These are phyloP conservation scores for Beauveria medogensis DNA, from an alignment of 2,329 filamentous ascomycete species.

Conservation along the genomic window DNA sequence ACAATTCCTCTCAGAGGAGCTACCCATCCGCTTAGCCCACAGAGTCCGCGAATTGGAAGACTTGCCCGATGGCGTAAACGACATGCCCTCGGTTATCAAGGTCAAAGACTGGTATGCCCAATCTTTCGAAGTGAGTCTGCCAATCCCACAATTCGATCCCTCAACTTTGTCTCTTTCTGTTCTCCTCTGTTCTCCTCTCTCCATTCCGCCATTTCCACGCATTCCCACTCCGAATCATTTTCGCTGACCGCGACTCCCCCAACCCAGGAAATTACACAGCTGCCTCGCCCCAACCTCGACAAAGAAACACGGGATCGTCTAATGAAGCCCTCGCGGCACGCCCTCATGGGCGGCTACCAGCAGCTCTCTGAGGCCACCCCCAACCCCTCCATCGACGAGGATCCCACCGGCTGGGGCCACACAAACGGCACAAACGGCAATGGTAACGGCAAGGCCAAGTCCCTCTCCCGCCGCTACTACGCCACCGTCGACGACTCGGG, in stretches of 20 bases:
- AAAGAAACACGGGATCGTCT: slow-evolving; percentile 71
- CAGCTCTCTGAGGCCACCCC: slow-evolving; percentile 73
- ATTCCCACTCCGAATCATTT: background rate
- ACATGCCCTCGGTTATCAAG: slow-evolving; percentile 93
- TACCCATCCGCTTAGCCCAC: slow-evolving; percentile 92
- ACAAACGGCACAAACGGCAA: slow-evolving; percentile 35
- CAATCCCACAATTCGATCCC: background rate
- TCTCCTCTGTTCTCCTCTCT: background rate
- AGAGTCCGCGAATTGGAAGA: slow-evolving; percentile 89
- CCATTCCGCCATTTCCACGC: no score
- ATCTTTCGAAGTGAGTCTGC: slow-evolving; percentile 78
- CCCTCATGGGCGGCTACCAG: slow-evolving; percentile 49
- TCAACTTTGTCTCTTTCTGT: background rate
- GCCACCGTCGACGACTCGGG: slow-evolving; percentile 79
- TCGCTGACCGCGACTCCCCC: slow-evolving; percentile 9
- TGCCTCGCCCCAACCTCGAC: slow-evolving; percentile 69
- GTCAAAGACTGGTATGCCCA: slow-evolving; percentile 99
- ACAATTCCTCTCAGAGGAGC: slow-evolving; percentile 95
- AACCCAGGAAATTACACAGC: slow-evolving; percentile 76
- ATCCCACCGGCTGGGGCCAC: slow-evolving; percentile 57
- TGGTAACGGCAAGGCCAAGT: slow-evolving; percentile 39
- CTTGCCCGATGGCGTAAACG: slow-evolving; percentile 88
- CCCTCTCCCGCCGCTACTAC: slow-evolving; percentile 62
- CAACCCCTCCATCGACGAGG: slow-evolving; percentile 82
- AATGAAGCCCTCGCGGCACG: slow-evolving; percentile 53